Evolutionary conservation across 2,329 filamentous ascomycete species (phyloP).

Genomic region (Hymenoscyphus fructigenus): DNA sequence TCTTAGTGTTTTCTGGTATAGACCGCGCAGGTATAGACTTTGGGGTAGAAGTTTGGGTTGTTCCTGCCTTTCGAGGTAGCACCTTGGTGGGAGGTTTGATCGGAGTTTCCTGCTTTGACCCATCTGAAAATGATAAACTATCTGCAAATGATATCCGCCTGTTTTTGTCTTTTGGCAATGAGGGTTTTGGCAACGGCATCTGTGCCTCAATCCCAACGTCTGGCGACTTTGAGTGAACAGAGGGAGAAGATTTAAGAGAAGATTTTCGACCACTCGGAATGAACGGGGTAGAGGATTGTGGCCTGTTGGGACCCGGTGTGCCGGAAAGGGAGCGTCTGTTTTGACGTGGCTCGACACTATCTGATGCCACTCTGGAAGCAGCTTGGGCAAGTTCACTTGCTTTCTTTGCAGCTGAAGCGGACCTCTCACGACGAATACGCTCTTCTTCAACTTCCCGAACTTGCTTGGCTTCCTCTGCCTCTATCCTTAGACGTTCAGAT

Average conservation of each 20-base stretch:
- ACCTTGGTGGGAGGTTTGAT: slow-evolving; percentile 13
- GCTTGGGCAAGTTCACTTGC: slow-evolving; percentile 7
- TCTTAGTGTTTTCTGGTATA: background rate
- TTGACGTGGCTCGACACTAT: background rate
- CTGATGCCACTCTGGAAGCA: background rate
- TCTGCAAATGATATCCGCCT: slow-evolving; percentile 26
- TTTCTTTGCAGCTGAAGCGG: slow-evolving; percentile 9
- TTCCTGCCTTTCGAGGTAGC: slow-evolving; percentile 10
- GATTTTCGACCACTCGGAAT: slow-evolving; percentile 31
- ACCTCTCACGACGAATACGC: slow-evolving; percentile 11
- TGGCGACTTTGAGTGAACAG: slow-evolving; percentile 13
- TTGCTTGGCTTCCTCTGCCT: slow-evolving; percentile 21
- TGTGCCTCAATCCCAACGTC: slow-evolving; percentile 27
- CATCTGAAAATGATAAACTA: slow-evolving; percentile 23
- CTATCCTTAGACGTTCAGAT: slow-evolving; percentile 20
- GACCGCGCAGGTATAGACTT: background rate
- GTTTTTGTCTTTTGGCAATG: slow-evolving; percentile 20
- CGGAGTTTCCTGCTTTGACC: slow-evolving; percentile 13
- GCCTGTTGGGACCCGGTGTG: slow-evolving; percentile 12
- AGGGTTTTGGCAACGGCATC: slow-evolving; percentile 25
- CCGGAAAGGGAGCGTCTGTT: background rate
- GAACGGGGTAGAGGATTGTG: slow-evolving; percentile 29
- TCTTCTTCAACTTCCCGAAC: slow-evolving; percentile 15
- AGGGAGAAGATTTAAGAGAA: slow-evolving; percentile 28
- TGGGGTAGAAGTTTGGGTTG: slow-evolving; percentile 7